These are phyloP conservation scores for Colletotrichum phormii DNA, from an alignment of 2,329 filamentous ascomycete genomes.

Conservation along the genomic window DNA sequence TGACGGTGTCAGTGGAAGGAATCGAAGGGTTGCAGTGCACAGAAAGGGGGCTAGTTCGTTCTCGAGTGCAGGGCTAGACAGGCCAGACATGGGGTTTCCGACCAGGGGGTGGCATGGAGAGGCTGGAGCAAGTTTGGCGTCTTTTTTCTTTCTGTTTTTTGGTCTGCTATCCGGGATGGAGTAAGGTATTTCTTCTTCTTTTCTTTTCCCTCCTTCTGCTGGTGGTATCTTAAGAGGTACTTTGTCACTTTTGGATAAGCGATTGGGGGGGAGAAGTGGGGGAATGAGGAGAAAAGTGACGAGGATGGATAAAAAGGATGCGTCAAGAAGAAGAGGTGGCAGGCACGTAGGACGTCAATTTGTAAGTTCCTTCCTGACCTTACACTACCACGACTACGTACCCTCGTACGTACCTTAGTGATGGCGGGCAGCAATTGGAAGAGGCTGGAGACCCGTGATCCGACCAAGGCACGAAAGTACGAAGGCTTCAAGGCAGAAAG, in stretches of 20 bases:
- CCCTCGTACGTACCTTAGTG: too few relatives aligned
- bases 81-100: slow-evolving; percentile 30
- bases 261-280: background rate
- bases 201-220: background rate
- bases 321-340: background rate
- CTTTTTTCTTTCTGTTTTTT: background rate
- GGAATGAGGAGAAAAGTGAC: background rate
- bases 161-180: too few relatives aligned
- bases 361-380: too few relatives aligned
- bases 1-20: slow-evolving; percentile 35
- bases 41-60: slow-evolving; percentile 34
- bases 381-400: background rate
- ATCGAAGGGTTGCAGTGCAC: slow-evolving; percentile 37
- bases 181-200: background rate
- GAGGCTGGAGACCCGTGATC: background rate
- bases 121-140: background rate
- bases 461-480: background rate
- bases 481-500: too few relatives aligned
- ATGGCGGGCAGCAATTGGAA: background rate
- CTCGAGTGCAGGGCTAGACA: slow-evolving; percentile 36
- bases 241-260: background rate
- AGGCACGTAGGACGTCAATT: background rate
- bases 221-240: too few relatives aligned
- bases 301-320: background rate
- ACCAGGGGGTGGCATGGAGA: slow-evolving; percentile 31